Evolutionary conservation across 805 yeast species (phyloP).

Genomic region (Torulaspora indica): DNA sequence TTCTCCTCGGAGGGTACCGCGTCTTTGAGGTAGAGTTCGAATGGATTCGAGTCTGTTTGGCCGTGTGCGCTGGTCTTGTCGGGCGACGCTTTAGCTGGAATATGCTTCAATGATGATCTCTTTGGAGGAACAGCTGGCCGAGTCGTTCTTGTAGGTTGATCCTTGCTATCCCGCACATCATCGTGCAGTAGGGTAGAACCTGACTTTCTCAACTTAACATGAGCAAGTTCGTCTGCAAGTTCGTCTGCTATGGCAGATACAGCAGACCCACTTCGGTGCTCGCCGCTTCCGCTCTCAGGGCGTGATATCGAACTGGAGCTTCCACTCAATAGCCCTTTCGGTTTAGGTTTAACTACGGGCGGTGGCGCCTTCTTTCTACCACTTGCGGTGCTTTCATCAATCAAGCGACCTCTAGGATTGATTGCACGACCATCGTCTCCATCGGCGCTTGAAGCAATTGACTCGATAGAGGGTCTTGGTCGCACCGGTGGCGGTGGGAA

Average conservation of each 20-base stretch:
- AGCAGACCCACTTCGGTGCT: not conserved
- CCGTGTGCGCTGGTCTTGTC: conserved; percentile 5
- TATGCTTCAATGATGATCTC: conserved; percentile 14
- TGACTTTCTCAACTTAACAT: conserved; percentile 17
- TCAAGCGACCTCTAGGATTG: conserved; percentile 8
- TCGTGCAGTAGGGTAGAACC: conserved; percentile 4
- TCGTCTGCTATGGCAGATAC: conserved; percentile 13
- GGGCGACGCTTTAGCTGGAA: conserved; percentile 17
- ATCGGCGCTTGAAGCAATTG: not conserved
- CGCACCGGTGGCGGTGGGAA: conserved; percentile 32
- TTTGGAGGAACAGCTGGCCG: conserved; percentile 24
- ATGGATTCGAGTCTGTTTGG: conserved; percentile 33
- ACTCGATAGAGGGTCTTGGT: conserved; percentile 1
- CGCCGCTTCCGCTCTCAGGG: too few species aligned
- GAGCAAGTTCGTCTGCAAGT: conserved; percentile 15
- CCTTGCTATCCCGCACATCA: not conserved
- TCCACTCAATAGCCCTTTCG: conserved; percentile 15
- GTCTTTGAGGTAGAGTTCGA: conserved; percentile 35
- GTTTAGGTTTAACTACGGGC: conserved; percentile 33
- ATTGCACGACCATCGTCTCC: not conserved
- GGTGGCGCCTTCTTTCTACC: conserved; percentile 17
- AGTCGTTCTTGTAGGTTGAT: conserved; percentile 1
- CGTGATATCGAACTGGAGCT: not conserved
- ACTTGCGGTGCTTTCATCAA: not conserved
- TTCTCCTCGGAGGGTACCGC: conserved; percentile 39